Percentiles rank a stretch among this genome's conserved stretches.
phyloP scores from a whole-genome alignment of 2,329 filamentous ascomycete species.

The Knufia fluminis region DNA sequence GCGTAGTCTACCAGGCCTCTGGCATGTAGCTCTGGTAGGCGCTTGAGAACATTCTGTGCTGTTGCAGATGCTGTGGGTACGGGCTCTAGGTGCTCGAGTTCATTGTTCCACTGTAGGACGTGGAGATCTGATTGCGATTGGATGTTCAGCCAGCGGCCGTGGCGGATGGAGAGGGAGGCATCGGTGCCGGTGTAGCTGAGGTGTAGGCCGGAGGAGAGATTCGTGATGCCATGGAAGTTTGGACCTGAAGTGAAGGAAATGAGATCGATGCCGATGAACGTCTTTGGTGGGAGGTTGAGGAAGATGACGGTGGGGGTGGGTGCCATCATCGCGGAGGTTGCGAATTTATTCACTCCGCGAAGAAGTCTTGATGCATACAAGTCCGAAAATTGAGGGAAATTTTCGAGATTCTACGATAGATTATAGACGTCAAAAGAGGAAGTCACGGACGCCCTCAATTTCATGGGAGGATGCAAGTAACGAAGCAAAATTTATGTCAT shows the following conservation, averaged over 20 bases:
- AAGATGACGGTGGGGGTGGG: constrained; percentile 32
- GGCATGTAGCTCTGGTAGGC: constrained; percentile 43
- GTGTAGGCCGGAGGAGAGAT: constrained; percentile 50
- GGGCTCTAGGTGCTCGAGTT: constrained; percentile 30
- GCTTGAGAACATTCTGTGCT: constrained; percentile 41
- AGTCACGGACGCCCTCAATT: too few relatives aligned
- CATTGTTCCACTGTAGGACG: constrained; percentile 47
- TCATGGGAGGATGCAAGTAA: too few relatives aligned
- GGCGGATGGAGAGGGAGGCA: constrained; percentile 49
- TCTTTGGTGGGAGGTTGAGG: constrained; percentile 36
- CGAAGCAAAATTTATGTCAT: too few relatives aligned
- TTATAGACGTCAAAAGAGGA: too few relatives aligned
- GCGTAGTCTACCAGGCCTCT: constrained; percentile 18
- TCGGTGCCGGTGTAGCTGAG: constrained; percentile 54
- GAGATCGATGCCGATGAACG: constrained; percentile 44
- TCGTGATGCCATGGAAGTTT: constrained; percentile 52
- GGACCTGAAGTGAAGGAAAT: constrained; percentile 55
- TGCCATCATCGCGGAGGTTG: background rate
- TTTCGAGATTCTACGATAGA: too few relatives aligned
- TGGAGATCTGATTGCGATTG: constrained; percentile 23
- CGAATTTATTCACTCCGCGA: constrained; percentile 1
- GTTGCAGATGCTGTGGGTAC: constrained; percentile 27
- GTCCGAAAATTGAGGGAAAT: background rate
- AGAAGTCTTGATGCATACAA: background rate
- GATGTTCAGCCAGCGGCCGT: constrained; percentile 46